Evolutionary conservation across 495 filamentous ascomycete species (phyloP), one percentile per base, ranked within the genome.

Genomic region (Letharia columbiana): DNA sequence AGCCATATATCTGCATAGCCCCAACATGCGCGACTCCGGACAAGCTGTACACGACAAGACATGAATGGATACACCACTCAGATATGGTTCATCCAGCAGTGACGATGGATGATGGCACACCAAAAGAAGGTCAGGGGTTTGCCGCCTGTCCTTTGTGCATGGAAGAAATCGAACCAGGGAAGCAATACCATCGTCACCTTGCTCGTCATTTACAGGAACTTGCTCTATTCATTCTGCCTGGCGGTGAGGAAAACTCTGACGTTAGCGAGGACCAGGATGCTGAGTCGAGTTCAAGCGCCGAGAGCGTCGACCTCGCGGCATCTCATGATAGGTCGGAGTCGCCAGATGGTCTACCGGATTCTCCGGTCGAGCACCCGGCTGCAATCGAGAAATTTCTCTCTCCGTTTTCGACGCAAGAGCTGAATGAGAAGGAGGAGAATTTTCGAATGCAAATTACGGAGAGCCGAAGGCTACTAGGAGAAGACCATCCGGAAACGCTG

Each of bases 1-100:
- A 66, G 57, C 70, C 71, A 6, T 73, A 73, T 40, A 28, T 72
- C 39, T 73, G 71, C 60, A 68, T 63, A 5, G 47, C 54, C 15
- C 17, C 35, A 35, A 52, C 56, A 23, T 73, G 71, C 62, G 17
- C 20, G 11, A 64, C 58, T 9, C 57, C 68, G 7, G 23, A 65
- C n/a, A 63, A 63, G n/a, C 64, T 69, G 2, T 73, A 70, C 52
- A 50, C 52, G 15, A 70, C 58, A 37, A 57, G 68, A 66, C 66
- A 65, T 50, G 71, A 73, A 57, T 73, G 44, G 44, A 13, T 45
- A 7, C 44, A 45, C 17, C 44, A 45, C 17, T 45, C 44, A 45
- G 6, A 45, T 3, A 45, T 18, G 17, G 13, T 18, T 12, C 44
- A 45, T 18, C 44, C 44, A 45, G 71, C 71, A 40, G 54, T 18